Conservation (phyloP, 306 rosid species). For the Fragaria iinumae region DNA sequence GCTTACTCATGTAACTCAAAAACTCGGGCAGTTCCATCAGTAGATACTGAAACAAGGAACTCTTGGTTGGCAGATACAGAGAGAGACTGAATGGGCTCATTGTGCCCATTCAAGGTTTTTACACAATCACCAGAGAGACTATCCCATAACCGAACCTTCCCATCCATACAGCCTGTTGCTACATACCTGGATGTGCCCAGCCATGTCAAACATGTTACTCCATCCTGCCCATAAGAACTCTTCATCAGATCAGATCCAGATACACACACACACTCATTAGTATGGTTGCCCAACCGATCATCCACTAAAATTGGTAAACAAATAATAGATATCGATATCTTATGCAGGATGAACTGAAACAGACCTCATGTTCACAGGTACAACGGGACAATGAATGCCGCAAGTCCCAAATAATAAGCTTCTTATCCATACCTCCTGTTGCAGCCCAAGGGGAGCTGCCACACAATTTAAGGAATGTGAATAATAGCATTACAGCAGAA, state of each 20-base stretch:
- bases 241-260: slow-evolving; percentile 17
- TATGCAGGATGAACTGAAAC: slow-evolving; percentile 24
- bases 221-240: slow-evolving; percentile 50
- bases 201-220: slow-evolving; percentile 82
- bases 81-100: slow-evolving; percentile 59
- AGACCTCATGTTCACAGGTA: slow-evolving; percentile 79
- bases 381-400: slow-evolving; percentile 62
- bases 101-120: slow-evolving; percentile 62
- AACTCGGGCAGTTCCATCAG: slow-evolving; percentile 72
- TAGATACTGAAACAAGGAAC: slow-evolving; percentile 72
- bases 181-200: slow-evolving; percentile 52
- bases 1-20: slow-evolving; percentile 56
- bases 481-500: neutral
- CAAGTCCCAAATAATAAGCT: slow-evolving; percentile 75
- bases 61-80: slow-evolving; percentile 59
- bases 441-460: slow-evolving; percentile 74
- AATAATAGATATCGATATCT: neutral
- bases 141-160: slow-evolving; percentile 79
- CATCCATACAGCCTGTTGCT: slow-evolving; percentile 76
- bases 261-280: slow-evolving; percentile 4
- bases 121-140: slow-evolving; percentile 76
- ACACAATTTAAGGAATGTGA: slow-evolving; percentile 27
- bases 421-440: slow-evolving; percentile 77
- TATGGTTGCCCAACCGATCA: neutral
- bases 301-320: neutral